These are phyloP conservation scores for Trametes versicolor DNA, from an alignment of 1,284 basidiomycete genomes.

Conservation along the genomic window DNA sequence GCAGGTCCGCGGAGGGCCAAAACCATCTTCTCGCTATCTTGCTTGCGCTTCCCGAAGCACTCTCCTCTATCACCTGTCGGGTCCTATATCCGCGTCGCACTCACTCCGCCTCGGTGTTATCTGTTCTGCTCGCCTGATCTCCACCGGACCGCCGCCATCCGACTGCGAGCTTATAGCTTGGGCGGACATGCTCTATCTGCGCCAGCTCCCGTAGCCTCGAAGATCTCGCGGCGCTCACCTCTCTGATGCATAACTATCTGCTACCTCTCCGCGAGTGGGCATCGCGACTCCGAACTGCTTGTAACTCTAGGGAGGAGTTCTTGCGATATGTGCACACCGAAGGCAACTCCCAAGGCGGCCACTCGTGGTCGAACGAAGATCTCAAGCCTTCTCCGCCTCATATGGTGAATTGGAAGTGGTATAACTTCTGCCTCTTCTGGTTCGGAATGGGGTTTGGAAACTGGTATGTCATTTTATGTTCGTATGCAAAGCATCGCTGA, in stretches of 20 bases:
- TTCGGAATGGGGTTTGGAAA: constrained; percentile 41
- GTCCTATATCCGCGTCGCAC: not conserved
- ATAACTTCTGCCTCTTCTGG: constrained; percentile 41
- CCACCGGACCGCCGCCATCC: not conserved
- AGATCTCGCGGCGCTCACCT: not conserved
- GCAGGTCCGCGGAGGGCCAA: not conserved
- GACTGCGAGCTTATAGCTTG: not conserved
- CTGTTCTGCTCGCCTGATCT: not conserved
- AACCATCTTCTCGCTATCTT: not conserved
- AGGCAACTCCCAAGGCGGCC: constrained; percentile 30
- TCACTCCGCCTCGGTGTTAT: not conserved
- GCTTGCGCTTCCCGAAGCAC: constrained; percentile 1
- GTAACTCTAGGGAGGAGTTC: constrained; percentile 32
- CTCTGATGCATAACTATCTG: not conserved
- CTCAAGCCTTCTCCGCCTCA: constrained; percentile 38
- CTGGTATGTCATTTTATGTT: constrained; percentile 23
- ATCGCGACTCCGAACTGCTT: constrained; percentile 27
- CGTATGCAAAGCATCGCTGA: not conserved
- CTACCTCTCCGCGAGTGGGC: constrained; percentile 24
- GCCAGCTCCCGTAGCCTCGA: not conserved
- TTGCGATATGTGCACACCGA: constrained; percentile 36
- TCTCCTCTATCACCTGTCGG: constrained; percentile 2
- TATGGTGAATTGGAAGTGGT: constrained; percentile 38
- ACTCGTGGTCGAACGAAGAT: constrained; percentile 39
- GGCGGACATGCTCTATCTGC: not conserved